Evolutionary conservation across 2,329 filamentous ascomycete species (phyloP).

Genomic region (Colletotrichum sp.): DNA sequence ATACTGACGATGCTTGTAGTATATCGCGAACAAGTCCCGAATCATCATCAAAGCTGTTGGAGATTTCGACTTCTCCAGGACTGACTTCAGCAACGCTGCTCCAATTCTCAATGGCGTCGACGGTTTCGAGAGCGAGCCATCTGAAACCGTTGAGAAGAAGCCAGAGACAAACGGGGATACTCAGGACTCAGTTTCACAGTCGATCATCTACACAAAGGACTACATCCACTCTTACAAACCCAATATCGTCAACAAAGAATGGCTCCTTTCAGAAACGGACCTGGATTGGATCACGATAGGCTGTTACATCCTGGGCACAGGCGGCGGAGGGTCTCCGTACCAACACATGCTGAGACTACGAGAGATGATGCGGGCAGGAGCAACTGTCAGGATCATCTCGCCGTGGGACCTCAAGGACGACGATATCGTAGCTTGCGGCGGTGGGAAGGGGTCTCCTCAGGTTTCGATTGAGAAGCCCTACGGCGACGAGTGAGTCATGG

Average conservation of each 20-base stretch:
- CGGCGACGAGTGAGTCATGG: not conserved
- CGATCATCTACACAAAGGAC: not conserved
- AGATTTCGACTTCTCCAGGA: not conserved
- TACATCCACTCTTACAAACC: not conserved
- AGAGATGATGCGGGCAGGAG: conserved; percentile 55
- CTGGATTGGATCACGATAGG: conserved; percentile 40
- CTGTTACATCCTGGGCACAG: conserved; percentile 40
- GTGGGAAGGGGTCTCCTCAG: not conserved
- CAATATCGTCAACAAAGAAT: not conserved
- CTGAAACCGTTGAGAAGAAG: not conserved
- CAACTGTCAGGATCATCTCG: conserved; percentile 41
- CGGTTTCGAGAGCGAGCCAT: not conserved
- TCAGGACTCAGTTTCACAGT: rapidly evolving
- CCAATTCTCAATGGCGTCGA: not conserved
- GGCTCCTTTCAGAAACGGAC: not conserved
- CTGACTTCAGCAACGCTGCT: not conserved
- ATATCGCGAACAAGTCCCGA: not conserved
- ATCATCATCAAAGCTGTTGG: not conserved
- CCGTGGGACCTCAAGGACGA: not conserved
- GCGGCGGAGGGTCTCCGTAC: conserved; percentile 40
- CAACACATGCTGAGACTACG: conserved; percentile 51
- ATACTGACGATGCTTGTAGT: not conserved
- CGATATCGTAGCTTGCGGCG: not conserved
- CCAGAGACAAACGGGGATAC: not conserved
- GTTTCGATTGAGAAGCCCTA: not conserved